Conservation (phyloP, 129 eudicot species). For the Sambucus nigra region DNA sequence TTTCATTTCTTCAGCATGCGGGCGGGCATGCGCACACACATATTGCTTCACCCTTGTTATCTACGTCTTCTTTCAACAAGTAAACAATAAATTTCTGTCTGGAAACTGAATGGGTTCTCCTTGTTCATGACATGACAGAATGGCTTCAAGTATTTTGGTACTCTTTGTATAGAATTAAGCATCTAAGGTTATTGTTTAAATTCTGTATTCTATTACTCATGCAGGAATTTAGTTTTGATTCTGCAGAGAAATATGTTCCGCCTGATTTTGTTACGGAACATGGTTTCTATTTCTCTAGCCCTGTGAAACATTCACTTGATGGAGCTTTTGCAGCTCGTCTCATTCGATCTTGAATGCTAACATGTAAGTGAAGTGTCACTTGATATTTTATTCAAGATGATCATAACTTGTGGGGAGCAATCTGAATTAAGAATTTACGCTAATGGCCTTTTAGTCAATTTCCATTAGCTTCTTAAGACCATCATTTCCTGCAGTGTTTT, state of each 20-base stretch:
- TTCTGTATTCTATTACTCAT: neutral
- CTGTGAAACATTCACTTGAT: conserved; percentile 72
- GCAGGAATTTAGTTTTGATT: conserved; percentile 74
- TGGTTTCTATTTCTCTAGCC: conserved; percentile 67
- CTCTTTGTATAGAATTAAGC: neutral
- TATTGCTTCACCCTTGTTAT: too few species aligned
- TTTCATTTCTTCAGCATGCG: neutral
- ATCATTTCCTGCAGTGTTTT: neutral
- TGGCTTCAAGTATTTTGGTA: neutral
- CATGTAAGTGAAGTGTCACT: neutral
- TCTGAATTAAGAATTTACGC: neutral
- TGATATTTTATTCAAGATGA: too few species aligned
- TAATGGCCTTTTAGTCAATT: too few species aligned
- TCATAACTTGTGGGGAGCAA: neutral
- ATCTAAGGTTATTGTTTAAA: neutral
- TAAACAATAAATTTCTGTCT: neutral
- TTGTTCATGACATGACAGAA: neutral
- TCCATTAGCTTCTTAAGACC: too few species aligned
- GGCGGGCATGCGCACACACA: neutral
- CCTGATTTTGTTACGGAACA: conserved; percentile 41
- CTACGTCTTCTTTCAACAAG: too few species aligned
- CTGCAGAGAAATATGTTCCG: conserved; percentile 52
- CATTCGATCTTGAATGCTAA: conserved; percentile 25
- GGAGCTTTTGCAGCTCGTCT: conserved; percentile 99
- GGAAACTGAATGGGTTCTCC: neutral